Evolutionary conservation across 371 early-diverging fungal genomes (phyloP).

Genomic region (Zancudomyces culisetae): DNA sequence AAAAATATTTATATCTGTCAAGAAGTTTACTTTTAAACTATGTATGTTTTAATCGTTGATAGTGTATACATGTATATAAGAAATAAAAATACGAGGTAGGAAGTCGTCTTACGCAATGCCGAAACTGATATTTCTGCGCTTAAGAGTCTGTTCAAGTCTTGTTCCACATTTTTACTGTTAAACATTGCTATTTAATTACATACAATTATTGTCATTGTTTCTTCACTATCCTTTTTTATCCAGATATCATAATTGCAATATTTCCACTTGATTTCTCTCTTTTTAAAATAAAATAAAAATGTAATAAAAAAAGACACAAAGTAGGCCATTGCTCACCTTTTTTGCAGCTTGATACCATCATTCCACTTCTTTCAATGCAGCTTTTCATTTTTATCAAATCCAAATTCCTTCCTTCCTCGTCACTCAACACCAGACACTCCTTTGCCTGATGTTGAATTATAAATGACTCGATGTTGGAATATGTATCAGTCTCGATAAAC

Average conservation of each 20-base stretch:
- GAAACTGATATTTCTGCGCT: constrained; percentile 43
- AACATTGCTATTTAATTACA: constrained; percentile 35
- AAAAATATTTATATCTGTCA: too few species aligned
- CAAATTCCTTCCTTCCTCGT: constrained; percentile 34
- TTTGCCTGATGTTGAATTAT: constrained; percentile 73
- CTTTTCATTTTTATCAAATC: constrained; percentile 43
- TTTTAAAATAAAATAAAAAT: too few species aligned
- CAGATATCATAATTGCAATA: not conserved
- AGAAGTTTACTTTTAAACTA: too few species aligned
- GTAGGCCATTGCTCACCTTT: constrained; percentile 30
- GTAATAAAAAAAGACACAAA: too few species aligned
- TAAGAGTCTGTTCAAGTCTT: constrained; percentile 66
- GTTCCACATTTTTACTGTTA: constrained; percentile 49
- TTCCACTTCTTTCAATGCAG: constrained; percentile 49
- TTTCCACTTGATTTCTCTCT: not conserved
- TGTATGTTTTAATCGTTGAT: too few species aligned
- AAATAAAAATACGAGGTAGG: too few species aligned
- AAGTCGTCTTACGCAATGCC: too few species aligned
- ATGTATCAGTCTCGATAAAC: constrained; percentile 80
- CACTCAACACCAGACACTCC: constrained; percentile 61
- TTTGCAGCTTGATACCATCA: constrained; percentile 47
- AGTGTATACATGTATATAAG: too few species aligned
- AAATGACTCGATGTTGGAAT: constrained; percentile 34
- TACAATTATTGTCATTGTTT: too few species aligned
- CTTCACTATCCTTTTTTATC: not conserved